Conservation (phyloP, 1,284 basidiomycete genomes). For the Ganoderma meredithae region DNA sequence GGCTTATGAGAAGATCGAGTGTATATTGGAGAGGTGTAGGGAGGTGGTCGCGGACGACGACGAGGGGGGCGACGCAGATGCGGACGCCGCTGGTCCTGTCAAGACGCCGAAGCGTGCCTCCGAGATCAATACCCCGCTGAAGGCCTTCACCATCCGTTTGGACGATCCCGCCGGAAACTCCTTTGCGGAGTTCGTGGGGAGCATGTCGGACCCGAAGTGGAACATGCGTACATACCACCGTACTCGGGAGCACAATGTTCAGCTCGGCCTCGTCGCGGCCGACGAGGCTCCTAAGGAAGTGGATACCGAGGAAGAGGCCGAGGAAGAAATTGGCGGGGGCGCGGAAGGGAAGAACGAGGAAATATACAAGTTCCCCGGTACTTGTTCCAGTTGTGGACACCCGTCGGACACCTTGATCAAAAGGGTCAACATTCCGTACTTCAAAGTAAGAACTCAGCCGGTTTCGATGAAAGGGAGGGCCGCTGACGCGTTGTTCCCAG, state of each 20-base stretch:
- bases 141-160: constrained; percentile 83
- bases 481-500: constrained; percentile 46
- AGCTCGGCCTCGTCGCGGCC: constrained; percentile 72
- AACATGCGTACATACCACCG: constrained; percentile 88
- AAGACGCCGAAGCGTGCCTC: constrained; percentile 43
- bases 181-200: constrained; percentile 87
- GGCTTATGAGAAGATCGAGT: constrained; percentile 82
- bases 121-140: constrained; percentile 63
- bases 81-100: constrained; percentile 31
- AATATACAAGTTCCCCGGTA: constrained; percentile 88
- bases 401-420: constrained; percentile 93
- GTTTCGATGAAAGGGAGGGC: neutral
- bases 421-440: constrained; percentile 97
- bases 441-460: constrained; percentile 69
- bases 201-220: constrained; percentile 93
- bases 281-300: constrained; percentile 48
- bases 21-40: constrained; percentile 73
- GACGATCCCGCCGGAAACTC: constrained; percentile 97
- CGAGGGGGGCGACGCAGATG: constrained; percentile 40
- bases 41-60: constrained; percentile 76
- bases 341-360: constrained; percentile 73
- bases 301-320: constrained; percentile 22
- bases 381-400: constrained; percentile 90
- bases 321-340: constrained; percentile 43
- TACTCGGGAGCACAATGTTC: constrained; percentile 85